These are phyloP conservation scores for Prinsepia uniflora DNA, from an alignment of 306 rosid species.

Conservation along the genomic window DNA sequence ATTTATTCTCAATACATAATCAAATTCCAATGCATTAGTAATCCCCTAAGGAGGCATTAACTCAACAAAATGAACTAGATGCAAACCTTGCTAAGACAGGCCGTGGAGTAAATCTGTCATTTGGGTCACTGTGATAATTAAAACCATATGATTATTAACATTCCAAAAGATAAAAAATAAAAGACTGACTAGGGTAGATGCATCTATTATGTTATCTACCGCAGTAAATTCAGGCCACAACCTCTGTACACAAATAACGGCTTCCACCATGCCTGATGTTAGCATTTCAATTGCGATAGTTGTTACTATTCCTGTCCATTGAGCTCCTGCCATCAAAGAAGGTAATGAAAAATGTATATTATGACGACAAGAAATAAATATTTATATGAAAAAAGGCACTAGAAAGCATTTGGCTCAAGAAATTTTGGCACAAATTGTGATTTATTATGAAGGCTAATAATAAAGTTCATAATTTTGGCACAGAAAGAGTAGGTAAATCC, in stretches of 20 bases:
- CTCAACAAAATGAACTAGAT: conserved; percentile 25
- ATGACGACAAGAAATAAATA: not conserved
- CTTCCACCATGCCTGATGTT: conserved; percentile 95
- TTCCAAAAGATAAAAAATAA: conserved; percentile 7
- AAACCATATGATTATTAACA: conserved; percentile 8
- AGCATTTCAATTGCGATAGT: conserved; percentile 95
- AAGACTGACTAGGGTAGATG: not conserved
- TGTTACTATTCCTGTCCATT: conserved; percentile 97
- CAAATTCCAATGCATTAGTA: too few species aligned
- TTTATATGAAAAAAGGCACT: not conserved
- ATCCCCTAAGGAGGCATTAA: too few species aligned
- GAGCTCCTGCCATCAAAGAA: conserved; percentile 63
- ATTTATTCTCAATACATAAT: too few species aligned
- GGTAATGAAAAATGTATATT: not conserved
- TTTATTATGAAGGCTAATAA: not conserved
- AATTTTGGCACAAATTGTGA: not conserved
- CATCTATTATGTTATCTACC: conserved; percentile 7
- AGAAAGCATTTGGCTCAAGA: not conserved
- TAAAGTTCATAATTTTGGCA: not conserved
- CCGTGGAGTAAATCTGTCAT: conserved; percentile 78
- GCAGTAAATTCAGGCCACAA: conserved; percentile 25
- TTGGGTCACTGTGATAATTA: conserved; percentile 67
- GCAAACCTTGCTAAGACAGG: conserved; percentile 90
- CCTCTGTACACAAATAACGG: conserved; percentile 95
- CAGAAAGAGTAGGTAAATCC: not conserved